Conservation (phyloP, 1,139 yeast genomes). For the Sugiyamaella grinbergsii region DNA sequence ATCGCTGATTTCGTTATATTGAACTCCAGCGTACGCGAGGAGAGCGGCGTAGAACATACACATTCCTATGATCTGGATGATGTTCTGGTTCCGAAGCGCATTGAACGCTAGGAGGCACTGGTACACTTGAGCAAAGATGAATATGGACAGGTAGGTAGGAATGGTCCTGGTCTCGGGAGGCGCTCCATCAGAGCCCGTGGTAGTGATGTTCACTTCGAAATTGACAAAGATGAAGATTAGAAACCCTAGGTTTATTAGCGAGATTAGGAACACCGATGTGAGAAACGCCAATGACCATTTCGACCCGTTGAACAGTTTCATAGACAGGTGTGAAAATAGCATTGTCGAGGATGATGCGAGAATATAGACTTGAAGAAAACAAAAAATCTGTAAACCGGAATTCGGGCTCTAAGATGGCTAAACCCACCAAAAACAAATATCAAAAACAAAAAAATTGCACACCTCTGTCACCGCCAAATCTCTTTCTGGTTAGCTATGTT, state of each 20-base stretch:
- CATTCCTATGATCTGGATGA: constrained; percentile 47
- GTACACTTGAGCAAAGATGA: constrained; percentile 49
- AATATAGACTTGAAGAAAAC: no score
- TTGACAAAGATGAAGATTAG: constrained; percentile 38
- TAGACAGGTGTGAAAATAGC: constrained; percentile 3
- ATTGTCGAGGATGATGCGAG: no score
- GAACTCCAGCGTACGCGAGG: constrained; percentile 55
- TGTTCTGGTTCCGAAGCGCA: constrained; percentile 50
- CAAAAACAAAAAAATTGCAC: no score
- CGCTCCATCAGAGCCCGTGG: constrained; percentile 23
- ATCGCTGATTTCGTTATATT: constrained; percentile 49
- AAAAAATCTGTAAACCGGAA: no score
- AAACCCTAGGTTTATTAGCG: constrained; percentile 37
- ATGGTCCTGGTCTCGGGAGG: constrained; percentile 36
- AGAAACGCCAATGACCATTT: constrained; percentile 33
- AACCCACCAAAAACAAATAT: no score
- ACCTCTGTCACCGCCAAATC: no score
- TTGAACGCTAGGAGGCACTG: constrained; percentile 49
- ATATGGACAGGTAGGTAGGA: constrained; percentile 48
- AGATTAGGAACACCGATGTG: constrained; percentile 30
- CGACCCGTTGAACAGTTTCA: constrained; percentile 9
- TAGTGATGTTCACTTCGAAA: constrained; percentile 34
- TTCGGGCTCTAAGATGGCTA: no score
- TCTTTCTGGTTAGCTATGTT: no score
- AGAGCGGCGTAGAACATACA: constrained; percentile 52